Evolutionary conservation across 1,139 yeast species (phyloP).

Genomic region (Pneumocystis murina): DNA sequence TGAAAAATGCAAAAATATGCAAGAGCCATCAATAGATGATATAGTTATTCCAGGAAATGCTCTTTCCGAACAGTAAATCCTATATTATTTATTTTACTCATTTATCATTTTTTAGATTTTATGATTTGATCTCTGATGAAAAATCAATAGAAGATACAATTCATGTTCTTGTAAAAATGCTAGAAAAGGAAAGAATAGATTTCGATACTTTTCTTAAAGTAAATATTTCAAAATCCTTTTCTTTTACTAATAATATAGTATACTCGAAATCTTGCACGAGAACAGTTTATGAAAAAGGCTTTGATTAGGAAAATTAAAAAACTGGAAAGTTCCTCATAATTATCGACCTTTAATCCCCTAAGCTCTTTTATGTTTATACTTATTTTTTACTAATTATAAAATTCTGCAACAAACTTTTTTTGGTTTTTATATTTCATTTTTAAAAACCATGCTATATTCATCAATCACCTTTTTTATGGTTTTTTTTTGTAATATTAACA

Average conservation of each 20-base stretch:
- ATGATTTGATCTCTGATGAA: conserved; percentile 50
- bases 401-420: no score
- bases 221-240: background rate
- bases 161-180: conserved; percentile 42
- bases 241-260: conserved; percentile 20
- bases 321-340: background rate
- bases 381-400: no score
- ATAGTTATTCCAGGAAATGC: conserved; percentile 32
- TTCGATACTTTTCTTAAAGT: conserved; percentile 38
- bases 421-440: no score
- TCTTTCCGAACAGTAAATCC: conserved; percentile 29
- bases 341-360: background rate
- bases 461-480: no score
- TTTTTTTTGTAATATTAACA: no score
- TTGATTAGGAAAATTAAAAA: conserved; percentile 27
- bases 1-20: conserved; percentile 19
- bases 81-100: background rate
- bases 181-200: conserved; percentile 32
- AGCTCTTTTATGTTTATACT: no score
- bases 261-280: conserved; percentile 55
- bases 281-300: conserved; percentile 42
- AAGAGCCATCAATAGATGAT: conserved; percentile 28
- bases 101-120: conserved; percentile 25
- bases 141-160: conserved; percentile 55
- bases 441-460: no score